Base-by-base conservation (phyloP, 2,329 filamentous ascomycete species). In the Tolypocladium ovalisporum region DNA sequence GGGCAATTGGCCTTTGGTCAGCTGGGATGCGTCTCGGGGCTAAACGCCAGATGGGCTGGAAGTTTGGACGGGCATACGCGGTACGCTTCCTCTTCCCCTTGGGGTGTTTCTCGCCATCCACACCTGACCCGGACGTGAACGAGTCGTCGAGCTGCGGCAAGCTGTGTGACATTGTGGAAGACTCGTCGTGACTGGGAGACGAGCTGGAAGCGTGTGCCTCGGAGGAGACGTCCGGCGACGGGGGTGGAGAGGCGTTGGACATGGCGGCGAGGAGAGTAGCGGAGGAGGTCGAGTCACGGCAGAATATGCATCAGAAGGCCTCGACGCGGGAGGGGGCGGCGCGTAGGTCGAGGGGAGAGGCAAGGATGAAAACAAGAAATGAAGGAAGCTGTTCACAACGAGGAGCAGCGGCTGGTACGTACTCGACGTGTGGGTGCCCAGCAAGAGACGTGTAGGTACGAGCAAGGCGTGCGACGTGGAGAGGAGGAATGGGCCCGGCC, bases 11-110 rank as follows among this genome's bases (percentile, higher is more conserved):
- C 55, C 34, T 49, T 57, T 52, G 49, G 62, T 65, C 64, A 64
- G 63, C 58, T 32, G 24, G 32, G 49, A 34, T 10, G 29, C 10
- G 47, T 34, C 47, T 34, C 7, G 47, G 47, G 17, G 24, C 24
- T 0, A 29, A n/a, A 12, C 9, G 27, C 27, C 27, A 3, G 13
- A 19, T 34, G 8, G 15, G 42, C 19, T 17, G 27, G 34, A 5
- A 15, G 29, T 19, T 37, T 35, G 49, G 34, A 10, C 34, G 17
- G 36, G 77, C 79, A 66, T 79, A 86, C 83, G 80, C 80, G 59
- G 83, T 86, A 62, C 83, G 73, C 71, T 85, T 86, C 72, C 83
- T 76, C 75, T 82, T 84, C 62, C 77, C 79, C 71, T 82, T 83
- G 61, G 81, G 80, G 62, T 83, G 81, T 62, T 73, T 75, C 61